Percentiles rank a stretch among this genome's conserved stretches.
Evolutionary conservation across 2,329 filamentous ascomycete genomes (phyloP).

Genomic region (Geosmithia putterillii): DNA sequence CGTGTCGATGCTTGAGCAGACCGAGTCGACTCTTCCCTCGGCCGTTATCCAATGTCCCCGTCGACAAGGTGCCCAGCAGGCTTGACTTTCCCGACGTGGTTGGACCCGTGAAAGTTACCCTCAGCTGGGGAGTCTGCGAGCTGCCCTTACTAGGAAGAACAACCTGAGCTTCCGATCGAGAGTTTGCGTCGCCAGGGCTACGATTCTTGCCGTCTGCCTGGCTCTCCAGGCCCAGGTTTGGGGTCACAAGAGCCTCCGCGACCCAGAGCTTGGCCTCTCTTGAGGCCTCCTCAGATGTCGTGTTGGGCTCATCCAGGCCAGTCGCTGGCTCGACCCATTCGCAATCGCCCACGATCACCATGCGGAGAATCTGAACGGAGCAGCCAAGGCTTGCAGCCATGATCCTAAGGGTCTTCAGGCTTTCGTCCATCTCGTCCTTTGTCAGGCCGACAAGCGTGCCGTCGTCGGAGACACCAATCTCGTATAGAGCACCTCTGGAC

Average conservation of each 20-base stretch:
- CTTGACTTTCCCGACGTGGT: slow-evolving; percentile 91
- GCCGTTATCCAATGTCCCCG: slow-evolving; percentile 81
- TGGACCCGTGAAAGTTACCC: slow-evolving; percentile 77
- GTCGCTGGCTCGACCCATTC: slow-evolving; percentile 48
- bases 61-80: slow-evolving; percentile 76
- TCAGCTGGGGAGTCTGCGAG: slow-evolving; percentile 60
- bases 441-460: slow-evolving; percentile 81
- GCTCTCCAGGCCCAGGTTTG: slow-evolving; percentile 39
- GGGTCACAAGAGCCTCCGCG: slow-evolving; percentile 79
- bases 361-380: slow-evolving; percentile 66
- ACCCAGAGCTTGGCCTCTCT: slow-evolving; percentile 59
- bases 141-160: slow-evolving; percentile 25
- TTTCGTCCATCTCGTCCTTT: slow-evolving; percentile 86
- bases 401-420: slow-evolving; percentile 66
- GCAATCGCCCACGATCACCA: slow-evolving; percentile 75
- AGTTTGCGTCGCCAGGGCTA: not conserved
- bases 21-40: slow-evolving; percentile 81
- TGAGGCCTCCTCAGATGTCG: slow-evolving; percentile 8
- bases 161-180: not conserved
- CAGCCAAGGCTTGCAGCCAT: slow-evolving; percentile 94
- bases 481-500: slow-evolving; percentile 85
- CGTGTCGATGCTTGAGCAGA: slow-evolving; percentile 83
- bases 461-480: slow-evolving; percentile 93
- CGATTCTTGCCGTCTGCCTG: slow-evolving; percentile 4
- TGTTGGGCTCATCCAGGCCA: slow-evolving; percentile 13